These are phyloP conservation scores for Peronospora farinosa DNA, from an alignment of 352 stramenopile species.

Conservation along the genomic window DNA sequence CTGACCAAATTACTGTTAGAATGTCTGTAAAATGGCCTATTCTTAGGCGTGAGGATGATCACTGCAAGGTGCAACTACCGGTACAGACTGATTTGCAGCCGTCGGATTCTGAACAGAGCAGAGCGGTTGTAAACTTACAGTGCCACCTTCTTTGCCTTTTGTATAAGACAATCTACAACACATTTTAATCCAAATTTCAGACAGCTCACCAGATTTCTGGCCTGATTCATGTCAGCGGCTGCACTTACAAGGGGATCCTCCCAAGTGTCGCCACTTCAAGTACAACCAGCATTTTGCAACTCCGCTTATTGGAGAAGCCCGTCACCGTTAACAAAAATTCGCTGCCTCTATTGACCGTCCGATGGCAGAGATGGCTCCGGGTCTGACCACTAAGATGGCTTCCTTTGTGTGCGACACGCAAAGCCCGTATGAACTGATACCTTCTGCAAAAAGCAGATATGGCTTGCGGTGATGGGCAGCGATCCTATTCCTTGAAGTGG, in stretches of 20 bases:
- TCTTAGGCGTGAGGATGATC: constrained; percentile 1
- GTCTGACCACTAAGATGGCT: constrained; percentile 24
- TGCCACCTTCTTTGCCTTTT: background rate
- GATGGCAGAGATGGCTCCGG: background rate
- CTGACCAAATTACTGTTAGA: background rate
- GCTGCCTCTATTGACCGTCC: background rate
- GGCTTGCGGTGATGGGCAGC: constrained; percentile 20
- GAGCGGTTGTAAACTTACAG: too few species aligned
- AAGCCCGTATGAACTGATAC: constrained; percentile 2
- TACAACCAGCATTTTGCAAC: background rate
- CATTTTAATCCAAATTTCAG: constrained; percentile 4
- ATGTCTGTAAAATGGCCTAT: constrained; percentile 1
- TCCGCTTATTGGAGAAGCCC: background rate
- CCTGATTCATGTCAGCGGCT: constrained; percentile 21
- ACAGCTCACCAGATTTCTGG: constrained; percentile 4
- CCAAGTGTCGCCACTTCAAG: constrained; percentile 17
- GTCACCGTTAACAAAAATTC: background rate
- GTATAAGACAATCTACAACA: background rate
- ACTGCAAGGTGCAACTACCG: constrained; percentile 1
- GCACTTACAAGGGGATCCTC: background rate
- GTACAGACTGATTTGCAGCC: background rate
- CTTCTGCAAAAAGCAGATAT: constrained; percentile 14
- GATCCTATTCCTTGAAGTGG: constrained; percentile 25
- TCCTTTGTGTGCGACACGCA: constrained; percentile 16
- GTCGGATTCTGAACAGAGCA: background rate